Conservation (phyloP, 805 yeast species). For the Saccharomyces mikatae region DNA sequence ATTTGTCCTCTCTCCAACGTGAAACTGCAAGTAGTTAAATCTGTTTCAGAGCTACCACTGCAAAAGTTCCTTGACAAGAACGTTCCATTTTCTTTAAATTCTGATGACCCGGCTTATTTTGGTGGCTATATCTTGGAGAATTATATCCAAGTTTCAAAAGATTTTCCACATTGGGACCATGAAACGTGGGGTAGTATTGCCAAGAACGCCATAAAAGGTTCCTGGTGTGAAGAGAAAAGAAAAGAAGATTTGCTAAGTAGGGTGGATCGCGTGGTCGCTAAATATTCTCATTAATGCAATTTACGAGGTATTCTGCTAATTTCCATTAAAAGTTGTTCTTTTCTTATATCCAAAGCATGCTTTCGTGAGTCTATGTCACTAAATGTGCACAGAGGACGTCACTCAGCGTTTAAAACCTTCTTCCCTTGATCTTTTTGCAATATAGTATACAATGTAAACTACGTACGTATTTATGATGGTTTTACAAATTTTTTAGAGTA, state of each 20-base stretch:
- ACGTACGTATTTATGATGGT: too few relatives aligned
- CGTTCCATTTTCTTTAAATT: constrained; percentile 68
- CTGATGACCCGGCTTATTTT: constrained; percentile 77
- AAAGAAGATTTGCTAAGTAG: constrained; percentile 36
- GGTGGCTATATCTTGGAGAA: constrained; percentile 80
- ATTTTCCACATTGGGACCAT: constrained; percentile 50
- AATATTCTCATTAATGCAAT: constrained; percentile 22
- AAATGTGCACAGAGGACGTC: background rate
- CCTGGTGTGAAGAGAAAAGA: constrained; percentile 64
- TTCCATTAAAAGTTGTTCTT: background rate
- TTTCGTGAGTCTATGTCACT: background rate
- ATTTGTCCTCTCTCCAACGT: constrained; percentile 76
- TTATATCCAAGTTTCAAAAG: constrained; percentile 55
- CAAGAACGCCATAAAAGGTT: constrained; percentile 57
- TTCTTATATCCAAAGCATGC: background rate
- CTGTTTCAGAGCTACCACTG: constrained; percentile 61
- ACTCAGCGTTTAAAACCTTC: background rate
- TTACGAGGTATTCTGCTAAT: background rate
- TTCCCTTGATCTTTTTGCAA: background rate
- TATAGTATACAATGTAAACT: background rate
- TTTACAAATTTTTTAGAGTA: background rate
- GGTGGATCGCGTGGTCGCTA: constrained; percentile 37
- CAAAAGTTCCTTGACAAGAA: constrained; percentile 48
- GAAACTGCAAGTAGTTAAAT: constrained; percentile 63
- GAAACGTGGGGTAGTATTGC: constrained; percentile 60